Percentiles rank a stretch among this genome's conserved stretches.
Conservation (phyloP, 1,284 basidiomycete genomes). For the Rhodotorula sp. region DNA sequence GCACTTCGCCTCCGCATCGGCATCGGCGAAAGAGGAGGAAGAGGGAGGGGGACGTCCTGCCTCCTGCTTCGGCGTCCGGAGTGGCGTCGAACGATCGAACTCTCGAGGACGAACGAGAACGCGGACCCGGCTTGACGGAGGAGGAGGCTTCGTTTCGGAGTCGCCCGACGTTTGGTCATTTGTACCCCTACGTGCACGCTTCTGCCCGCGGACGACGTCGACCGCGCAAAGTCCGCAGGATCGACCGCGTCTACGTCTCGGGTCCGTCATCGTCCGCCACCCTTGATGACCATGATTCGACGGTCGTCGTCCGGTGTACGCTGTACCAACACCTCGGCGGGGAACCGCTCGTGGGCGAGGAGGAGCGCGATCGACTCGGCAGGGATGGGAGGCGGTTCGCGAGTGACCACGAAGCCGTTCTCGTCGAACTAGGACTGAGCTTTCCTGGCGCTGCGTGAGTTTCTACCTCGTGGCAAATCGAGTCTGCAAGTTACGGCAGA, state of each 20-base stretch:
- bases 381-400: constrained; percentile 14
- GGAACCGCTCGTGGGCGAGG: constrained; percentile 5
- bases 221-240: constrained; percentile 26
- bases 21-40: not conserved
- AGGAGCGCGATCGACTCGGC: constrained; percentile 16
- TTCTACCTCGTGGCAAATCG: too few relatives aligned
- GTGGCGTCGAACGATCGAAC: too few relatives aligned
- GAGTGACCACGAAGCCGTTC: constrained; percentile 29
- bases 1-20: not conserved
- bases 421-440: not conserved
- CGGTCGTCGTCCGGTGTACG: too few relatives aligned
- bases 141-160: constrained; percentile 3
- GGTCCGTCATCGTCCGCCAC: not conserved
- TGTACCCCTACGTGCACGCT: constrained; percentile 24
- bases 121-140: not conserved
- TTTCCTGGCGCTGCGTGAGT: not conserved
- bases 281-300: not conserved
- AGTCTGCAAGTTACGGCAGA: too few relatives aligned
- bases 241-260: constrained; percentile 27
- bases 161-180: constrained; percentile 27
- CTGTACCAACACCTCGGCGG: constrained; percentile 17
- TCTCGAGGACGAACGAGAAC: not conserved
- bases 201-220: not conserved
- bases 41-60: too few relatives aligned
- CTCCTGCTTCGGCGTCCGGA: too few relatives aligned